Conservation (phyloP, 2,329 filamentous ascomycete species). For the Xylariaceae sp. region DNA sequence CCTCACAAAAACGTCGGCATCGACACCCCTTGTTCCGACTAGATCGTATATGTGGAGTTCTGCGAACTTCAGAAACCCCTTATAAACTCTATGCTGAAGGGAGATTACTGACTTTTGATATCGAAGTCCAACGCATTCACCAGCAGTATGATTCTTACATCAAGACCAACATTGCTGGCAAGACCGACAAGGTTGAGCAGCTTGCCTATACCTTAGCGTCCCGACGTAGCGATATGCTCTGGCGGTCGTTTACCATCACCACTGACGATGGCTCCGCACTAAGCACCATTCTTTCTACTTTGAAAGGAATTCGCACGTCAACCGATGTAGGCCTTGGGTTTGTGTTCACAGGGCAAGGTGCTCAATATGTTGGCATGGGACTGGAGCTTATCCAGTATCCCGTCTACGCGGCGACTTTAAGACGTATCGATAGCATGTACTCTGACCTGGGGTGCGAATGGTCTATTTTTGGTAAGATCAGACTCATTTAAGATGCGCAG, state of each 20-base stretch:
- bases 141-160: constrained; percentile 37
- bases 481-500: background rate
- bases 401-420: constrained; percentile 31
- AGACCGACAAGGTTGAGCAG: constrained; percentile 25
- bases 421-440: constrained; percentile 28
- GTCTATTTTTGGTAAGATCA: constrained; percentile 38
- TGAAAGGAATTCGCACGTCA: constrained; percentile 32
- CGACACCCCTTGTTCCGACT: background rate
- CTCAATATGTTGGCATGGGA: constrained; percentile 38
- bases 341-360: constrained; percentile 41
- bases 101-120: background rate
- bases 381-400: constrained; percentile 37
- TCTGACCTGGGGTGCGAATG: constrained; percentile 34
- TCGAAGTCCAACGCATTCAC: constrained; percentile 28
- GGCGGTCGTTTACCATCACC: constrained; percentile 20
- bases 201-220: constrained; percentile 40
- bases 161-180: constrained; percentile 17
- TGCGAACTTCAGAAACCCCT: background rate
- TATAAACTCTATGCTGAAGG: background rate
- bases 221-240: constrained; percentile 39
- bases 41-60: no score
- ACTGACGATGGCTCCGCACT: background rate
- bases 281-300: constrained; percentile 4
- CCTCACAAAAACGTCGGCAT: background rate
- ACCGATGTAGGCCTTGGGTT: constrained; percentile 33